These are phyloP conservation scores for Picea mariana DNA, from an alignment of 83 land plant genomes.

Conservation along the genomic window DNA sequence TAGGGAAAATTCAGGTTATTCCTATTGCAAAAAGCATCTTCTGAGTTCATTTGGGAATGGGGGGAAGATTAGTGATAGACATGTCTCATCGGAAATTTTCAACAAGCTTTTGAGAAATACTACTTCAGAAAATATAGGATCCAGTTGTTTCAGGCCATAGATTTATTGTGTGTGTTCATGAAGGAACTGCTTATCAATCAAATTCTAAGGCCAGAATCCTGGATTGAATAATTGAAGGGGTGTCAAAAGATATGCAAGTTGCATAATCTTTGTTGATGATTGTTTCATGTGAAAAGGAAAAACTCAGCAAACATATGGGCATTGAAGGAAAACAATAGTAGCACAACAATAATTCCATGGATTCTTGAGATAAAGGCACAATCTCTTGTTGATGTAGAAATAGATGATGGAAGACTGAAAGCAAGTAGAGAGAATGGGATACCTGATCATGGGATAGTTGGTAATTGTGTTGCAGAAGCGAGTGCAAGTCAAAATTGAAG, in stretches of 20 bases:
- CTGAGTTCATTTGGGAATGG: slow-evolving; percentile 65
- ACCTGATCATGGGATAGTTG: slow-evolving; percentile 2
- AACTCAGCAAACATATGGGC: slow-evolving; percentile 42
- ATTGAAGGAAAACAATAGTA: slow-evolving; percentile 20
- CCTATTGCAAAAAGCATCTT: slow-evolving; percentile 84
- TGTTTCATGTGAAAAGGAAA: slow-evolving; percentile 63
- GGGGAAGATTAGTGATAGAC: slow-evolving; percentile 62
- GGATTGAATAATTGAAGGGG: slow-evolving; percentile 61
- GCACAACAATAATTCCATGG: background rate
- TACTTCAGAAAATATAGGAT: slow-evolving; percentile 39
- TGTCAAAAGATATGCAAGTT: slow-evolving; percentile 38
- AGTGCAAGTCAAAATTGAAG: slow-evolving; percentile 81
- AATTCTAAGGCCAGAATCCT: slow-evolving; percentile 43
- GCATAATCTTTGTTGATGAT: slow-evolving; percentile 54
- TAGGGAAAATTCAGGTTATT: slow-evolving; percentile 63
- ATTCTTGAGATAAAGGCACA: slow-evolving; percentile 14
- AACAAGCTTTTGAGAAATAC: slow-evolving; percentile 41
- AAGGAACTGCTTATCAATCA: slow-evolving; percentile 26
- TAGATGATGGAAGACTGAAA: slow-evolving; percentile 5
- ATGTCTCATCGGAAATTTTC: slow-evolving; percentile 53
- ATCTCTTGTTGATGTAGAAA: background rate
- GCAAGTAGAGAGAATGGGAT: background rate
- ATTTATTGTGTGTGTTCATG: slow-evolving; percentile 63
- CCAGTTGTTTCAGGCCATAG: slow-evolving; percentile 55
- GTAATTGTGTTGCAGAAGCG: slow-evolving; percentile 71